Conservation (phyloP, 2,329 filamentous ascomycete genomes). For the Trichoderma sp. region DNA sequence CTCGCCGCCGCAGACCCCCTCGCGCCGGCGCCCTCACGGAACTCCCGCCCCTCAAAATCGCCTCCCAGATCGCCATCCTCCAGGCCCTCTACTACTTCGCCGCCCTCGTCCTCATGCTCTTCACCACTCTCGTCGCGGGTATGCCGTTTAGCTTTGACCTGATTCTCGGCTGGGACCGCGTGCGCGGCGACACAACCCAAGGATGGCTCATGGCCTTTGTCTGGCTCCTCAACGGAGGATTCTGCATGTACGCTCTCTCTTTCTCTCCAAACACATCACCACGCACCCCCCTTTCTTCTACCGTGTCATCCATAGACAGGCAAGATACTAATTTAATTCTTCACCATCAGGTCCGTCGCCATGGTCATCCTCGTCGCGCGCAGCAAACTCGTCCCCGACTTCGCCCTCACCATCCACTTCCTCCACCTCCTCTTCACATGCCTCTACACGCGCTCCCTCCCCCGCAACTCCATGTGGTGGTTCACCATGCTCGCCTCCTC, state of each 20-base stretch:
- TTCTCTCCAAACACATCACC: constrained; percentile 6
- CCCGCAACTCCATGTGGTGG: constrained; percentile 87
- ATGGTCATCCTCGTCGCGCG: constrained; percentile 81
- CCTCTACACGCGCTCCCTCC: constrained; percentile 74
- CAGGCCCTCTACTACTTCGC: constrained; percentile 55
- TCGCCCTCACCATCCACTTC: constrained; percentile 83
- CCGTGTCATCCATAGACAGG: background rate
- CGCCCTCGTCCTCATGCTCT: constrained; percentile 53
- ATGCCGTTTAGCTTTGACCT: constrained; percentile 51
- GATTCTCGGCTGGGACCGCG: constrained; percentile 56
- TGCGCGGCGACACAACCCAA: constrained; percentile 60
- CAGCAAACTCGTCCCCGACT: constrained; percentile 92
- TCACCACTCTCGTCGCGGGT: constrained; percentile 58
- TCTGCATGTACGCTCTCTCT: constrained; percentile 45
- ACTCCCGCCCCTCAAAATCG: constrained; percentile 59
- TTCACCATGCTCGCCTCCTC: constrained; percentile 50
- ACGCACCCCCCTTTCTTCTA: background rate
- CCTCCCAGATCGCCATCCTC: constrained; percentile 55
- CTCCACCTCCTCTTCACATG: constrained; percentile 76
- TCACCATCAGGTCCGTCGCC: constrained; percentile 64
- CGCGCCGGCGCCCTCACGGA: constrained; percentile 59
- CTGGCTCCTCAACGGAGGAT: constrained; percentile 54
- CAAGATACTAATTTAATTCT: background rate
- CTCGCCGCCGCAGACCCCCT: constrained; percentile 55
- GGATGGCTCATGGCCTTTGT: constrained; percentile 60